phyloP scores from a whole-genome alignment of 1,139 yeast genomes.

The Wickerhamomyces sp. region DNA sequence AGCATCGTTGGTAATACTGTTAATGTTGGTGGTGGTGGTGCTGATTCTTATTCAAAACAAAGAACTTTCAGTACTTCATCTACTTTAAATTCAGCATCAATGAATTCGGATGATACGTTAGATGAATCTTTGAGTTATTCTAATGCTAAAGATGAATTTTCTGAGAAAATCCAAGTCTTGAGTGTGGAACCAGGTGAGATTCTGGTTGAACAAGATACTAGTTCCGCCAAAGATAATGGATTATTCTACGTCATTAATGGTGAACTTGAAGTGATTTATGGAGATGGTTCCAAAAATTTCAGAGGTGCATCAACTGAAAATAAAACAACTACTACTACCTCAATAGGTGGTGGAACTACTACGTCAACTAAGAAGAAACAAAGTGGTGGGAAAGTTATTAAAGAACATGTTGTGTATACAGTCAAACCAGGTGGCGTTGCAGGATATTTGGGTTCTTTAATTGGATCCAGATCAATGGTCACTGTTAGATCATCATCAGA shows the following conservation, averaged over 20 bases:
- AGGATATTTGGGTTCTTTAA: slow-evolving; percentile 77
- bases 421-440: slow-evolving; percentile 79
- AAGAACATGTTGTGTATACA: slow-evolving; percentile 45
- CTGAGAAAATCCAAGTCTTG: slow-evolving; percentile 55
- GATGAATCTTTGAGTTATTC: slow-evolving; percentile 35
- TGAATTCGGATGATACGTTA: neutral
- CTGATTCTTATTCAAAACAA: neutral
- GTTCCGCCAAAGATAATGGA: slow-evolving; percentile 56
- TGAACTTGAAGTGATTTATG: slow-evolving; percentile 52
- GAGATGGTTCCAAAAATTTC: neutral
- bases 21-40: neutral
- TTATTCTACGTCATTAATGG: slow-evolving; percentile 80
- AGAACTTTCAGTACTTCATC: neutral
- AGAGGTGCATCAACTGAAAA: neutral
- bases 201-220: slow-evolving; percentile 52
- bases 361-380: neutral
- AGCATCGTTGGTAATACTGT: neutral
- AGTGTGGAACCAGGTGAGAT: slow-evolving; percentile 49
- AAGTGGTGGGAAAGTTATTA: slow-evolving; percentile 20
- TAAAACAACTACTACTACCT: neutral
- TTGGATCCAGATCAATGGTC: slow-evolving; percentile 77
- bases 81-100: neutral
- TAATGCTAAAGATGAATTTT: slow-evolving; percentile 57
- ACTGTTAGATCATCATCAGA: slow-evolving; percentile 47
- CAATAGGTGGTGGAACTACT: neutral